Percentiles rank a stretch among this genome's conserved stretches.
These are phyloP conservation scores for Mixia osmundae DNA, from an alignment of 1,284 basidiomycete species.

Conservation along the genomic window DNA sequence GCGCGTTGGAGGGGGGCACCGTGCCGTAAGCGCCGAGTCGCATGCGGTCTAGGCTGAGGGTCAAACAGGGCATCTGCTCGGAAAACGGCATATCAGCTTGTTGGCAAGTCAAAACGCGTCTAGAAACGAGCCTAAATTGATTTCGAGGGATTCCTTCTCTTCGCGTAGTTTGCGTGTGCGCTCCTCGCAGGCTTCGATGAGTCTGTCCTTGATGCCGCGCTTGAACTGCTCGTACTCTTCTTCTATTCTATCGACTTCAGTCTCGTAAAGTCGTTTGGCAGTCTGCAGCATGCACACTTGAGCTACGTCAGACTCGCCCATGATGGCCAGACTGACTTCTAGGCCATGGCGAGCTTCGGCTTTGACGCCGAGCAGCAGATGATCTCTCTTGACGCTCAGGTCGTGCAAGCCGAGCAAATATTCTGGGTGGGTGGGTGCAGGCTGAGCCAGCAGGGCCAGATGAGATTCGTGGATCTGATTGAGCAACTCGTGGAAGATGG, in stretches of 20 bases:
- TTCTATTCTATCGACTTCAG: conserved; percentile 27
- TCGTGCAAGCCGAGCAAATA: conserved; percentile 27
- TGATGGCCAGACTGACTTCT: too few species aligned
- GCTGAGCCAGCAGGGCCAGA: conserved; percentile 13
- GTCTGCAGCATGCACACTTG: too few species aligned
- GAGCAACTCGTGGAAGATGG: conserved; percentile 15
- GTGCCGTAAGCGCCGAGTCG: conserved; percentile 11
- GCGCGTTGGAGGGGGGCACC: conserved; percentile 1
- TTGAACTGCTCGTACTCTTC: conserved; percentile 26
- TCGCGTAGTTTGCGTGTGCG: conserved; percentile 26
- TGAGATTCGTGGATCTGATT: conserved; percentile 14
- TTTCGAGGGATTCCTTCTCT: conserved; percentile 29
- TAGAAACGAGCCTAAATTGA: conserved; percentile 20
- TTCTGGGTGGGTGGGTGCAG: conserved; percentile 24
- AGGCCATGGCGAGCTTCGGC: conserved; percentile 25
- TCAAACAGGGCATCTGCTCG: conserved; percentile 11
- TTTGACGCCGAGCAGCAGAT: conserved; percentile 24
- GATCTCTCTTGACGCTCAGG: conserved; percentile 26
- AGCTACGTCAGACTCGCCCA: too few species aligned
- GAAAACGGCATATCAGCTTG: neutral
- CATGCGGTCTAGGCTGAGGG: conserved; percentile 10
- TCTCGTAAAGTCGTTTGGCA: conserved; percentile 24
- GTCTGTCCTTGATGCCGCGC: conserved; percentile 23
- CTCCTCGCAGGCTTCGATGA: conserved; percentile 28
- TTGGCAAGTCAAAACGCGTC: neutral